Conservation (phyloP, 805 yeast species). For the Ogataea pini region DNA sequence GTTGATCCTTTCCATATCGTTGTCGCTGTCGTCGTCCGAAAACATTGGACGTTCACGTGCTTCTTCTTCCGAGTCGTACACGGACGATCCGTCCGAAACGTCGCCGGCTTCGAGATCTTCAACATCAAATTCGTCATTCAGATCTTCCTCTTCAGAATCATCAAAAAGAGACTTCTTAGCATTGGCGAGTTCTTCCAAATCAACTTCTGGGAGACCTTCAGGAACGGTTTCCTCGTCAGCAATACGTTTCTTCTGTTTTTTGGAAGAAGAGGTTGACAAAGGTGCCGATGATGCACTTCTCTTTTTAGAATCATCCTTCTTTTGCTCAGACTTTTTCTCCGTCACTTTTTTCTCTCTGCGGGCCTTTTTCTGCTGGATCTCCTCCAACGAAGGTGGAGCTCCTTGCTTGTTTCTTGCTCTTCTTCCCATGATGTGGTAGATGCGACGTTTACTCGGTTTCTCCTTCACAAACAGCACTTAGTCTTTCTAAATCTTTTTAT, state of each 20-base stretch:
- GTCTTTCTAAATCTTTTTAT: neutral
- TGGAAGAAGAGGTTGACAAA: conserved; percentile 29
- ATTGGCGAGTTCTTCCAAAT: conserved; percentile 61
- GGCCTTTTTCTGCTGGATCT: conserved; percentile 53
- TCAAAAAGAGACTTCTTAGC: conserved; percentile 78
- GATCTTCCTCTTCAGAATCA: conserved; percentile 67
- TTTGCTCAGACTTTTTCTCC: conserved; percentile 25
- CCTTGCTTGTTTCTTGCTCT: conserved; percentile 91
- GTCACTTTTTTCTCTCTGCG: conserved; percentile 42
- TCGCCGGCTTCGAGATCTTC: conserved; percentile 31
- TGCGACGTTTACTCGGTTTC: neutral
- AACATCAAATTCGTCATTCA: conserved; percentile 43
- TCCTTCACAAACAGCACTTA: too few species aligned
- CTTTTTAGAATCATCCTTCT: conserved; percentile 28
- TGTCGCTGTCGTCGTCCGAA: conserved; percentile 73
- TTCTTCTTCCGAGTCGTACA: conserved; percentile 66
- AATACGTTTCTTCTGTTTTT: conserved; percentile 28
- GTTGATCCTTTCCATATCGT: conserved; percentile 68
- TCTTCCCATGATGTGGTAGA: conserved; percentile 69
- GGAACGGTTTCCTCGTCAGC: conserved; percentile 43
- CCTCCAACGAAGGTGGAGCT: conserved; percentile 86
- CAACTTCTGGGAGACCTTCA: conserved; percentile 62
- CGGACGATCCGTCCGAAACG: conserved; percentile 36
- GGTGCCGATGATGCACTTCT: conserved; percentile 21
- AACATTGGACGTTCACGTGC: conserved; percentile 68